Base-by-base conservation (phyloP, 345 rosid genomes). In the Syzygium aqueum region DNA sequence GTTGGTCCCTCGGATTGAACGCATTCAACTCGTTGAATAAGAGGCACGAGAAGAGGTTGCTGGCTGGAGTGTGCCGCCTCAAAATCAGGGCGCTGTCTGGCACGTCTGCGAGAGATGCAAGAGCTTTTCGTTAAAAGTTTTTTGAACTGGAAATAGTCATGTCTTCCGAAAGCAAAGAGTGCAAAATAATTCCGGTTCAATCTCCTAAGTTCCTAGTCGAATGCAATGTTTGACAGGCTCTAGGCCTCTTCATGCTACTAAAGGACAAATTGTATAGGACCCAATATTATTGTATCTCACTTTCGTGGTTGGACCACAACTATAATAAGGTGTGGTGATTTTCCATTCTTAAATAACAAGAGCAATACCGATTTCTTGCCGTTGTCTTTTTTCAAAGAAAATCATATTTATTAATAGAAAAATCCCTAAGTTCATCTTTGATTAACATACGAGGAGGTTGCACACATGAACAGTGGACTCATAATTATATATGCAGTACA, bases 1-100 rank as follows among this genome's bases (percentile, higher is more conserved):
- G 85, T 84, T 95, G 98, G 90, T 97, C 99, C 90, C 98, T 91
- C 0, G 96, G 99, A 93, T 94, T 97, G 85, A 97, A 97, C 73
- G 95, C 97, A 86, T 95, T 97, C 86, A 95, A 88, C 88, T 97
- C 98, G 33, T 97, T 97, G 89, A 97, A 97, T 91, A 97, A 16
- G 14, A 95, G 96, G 90, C 99, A 97, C 0, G 98, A 96, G 89
- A 97, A 97, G 46, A 94, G 91, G 53, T 97, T 91, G 94, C 87
- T 95, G 27, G 85, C 87, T 59, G 87, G 11, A 77, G 94, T 95
- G 89, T 97, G 99, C 86, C 89, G 94, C 91, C 98, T 95, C 84
- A 97, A 56, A 77, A 96, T 96, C 77, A 97, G 11, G 1, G 97
- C 98, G 88, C 94, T 97, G 51, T 94, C 98, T 22, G 99, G 98